These are phyloP conservation scores for Termitomyces titanicus DNA, from an alignment of 768 basidiomycete species.

Conservation along the genomic window DNA sequence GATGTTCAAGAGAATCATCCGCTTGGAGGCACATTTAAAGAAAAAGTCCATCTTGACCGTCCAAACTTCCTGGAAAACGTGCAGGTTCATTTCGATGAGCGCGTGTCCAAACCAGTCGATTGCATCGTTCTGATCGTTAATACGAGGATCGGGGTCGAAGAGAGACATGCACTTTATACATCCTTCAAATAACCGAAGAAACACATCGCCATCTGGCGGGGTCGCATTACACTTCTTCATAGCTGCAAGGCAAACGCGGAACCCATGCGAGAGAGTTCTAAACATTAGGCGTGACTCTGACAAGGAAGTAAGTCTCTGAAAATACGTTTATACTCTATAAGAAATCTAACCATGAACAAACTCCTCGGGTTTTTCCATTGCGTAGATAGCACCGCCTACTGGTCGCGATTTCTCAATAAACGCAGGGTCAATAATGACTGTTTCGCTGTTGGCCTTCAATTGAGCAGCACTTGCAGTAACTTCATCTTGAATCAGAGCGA, in stretches of 20 bases:
- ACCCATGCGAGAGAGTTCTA: slow-evolving; percentile 84
- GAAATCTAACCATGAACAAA: slow-evolving; percentile 64
- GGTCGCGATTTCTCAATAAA: slow-evolving; percentile 86
- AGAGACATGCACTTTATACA: slow-evolving; percentile 82
- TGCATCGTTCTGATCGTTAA: slow-evolving; percentile 65
- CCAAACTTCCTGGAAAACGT: slow-evolving; percentile 97
- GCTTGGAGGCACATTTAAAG: slow-evolving; percentile 73
- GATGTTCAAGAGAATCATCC: slow-evolving; percentile 77
- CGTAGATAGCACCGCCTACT: slow-evolving; percentile 71
- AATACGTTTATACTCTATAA: not conserved
- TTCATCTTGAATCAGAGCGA: slow-evolving; percentile 63
- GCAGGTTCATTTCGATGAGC: slow-evolving; percentile 78
- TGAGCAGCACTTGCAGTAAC: slow-evolving; percentile 44
- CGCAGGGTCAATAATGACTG: slow-evolving; percentile 45
- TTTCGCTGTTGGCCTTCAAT: slow-evolving; percentile 42
- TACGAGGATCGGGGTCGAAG: slow-evolving; percentile 67
- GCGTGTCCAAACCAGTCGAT: slow-evolving; percentile 82
- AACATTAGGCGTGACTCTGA: slow-evolving; percentile 84
- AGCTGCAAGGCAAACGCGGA: slow-evolving; percentile 72
- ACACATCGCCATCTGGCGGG: slow-evolving; percentile 78
- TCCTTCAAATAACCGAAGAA: slow-evolving; percentile 85
- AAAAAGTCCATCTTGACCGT: slow-evolving; percentile 90
- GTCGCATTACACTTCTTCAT: slow-evolving; percentile 79
- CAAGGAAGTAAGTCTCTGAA: slow-evolving; percentile 10
- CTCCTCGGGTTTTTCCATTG: slow-evolving; percentile 79